Base-by-base conservation (phyloP, 306 rosid genomes). In the Sechiopsis laciniata region DNA sequence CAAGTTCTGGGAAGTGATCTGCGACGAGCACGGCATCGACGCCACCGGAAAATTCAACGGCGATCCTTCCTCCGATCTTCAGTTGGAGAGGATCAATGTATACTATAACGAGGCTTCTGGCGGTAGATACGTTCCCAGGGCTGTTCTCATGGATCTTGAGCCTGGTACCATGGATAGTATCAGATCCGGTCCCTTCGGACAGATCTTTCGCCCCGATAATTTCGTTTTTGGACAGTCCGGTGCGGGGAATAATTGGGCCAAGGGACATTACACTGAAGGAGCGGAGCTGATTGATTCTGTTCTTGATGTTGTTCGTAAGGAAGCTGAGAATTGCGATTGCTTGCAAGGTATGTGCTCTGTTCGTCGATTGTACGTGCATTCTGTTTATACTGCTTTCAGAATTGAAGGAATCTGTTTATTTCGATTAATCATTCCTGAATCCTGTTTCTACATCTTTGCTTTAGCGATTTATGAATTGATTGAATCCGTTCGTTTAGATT, bases 91-190 rank as follows among this genome's bases (percentile, higher is more conserved):
- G 82, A 91, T 91, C 82, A 91, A 91, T 75, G 96, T 91, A 12
- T 89, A 89, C 62, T 89, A 89, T 86, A 91, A 89, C 20, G 97
- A 91, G 82, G 97, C 97, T 50, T 87, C 97, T 7, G 96, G 97
- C 7, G 97, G 97, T 0, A 79, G 96, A 71, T 91, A 87, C 76
- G 97, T 91, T 70, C 97, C 97, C 5, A 83, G 97, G 62, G 97
- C 97, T 10, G 97, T 91, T 42, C 97, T 91, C 53, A 87, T 91
- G 94, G 97, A 91, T 86, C 94, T 91, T 10, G 97, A 91, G 35
- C 97, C 97, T 2, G 96, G 97, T 0, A 91, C 97, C 55, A 91
- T 91, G 97, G 97, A 91, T 55, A 91, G 97, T 75, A 91, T 91
- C 89, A 85, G 97, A 89, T 91, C 97, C 74, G 96, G 97, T 17